These are phyloP conservation scores for Codiaeum variegatum DNA, from an alignment of 441 rosid genomes.

Conservation along the genomic window DNA sequence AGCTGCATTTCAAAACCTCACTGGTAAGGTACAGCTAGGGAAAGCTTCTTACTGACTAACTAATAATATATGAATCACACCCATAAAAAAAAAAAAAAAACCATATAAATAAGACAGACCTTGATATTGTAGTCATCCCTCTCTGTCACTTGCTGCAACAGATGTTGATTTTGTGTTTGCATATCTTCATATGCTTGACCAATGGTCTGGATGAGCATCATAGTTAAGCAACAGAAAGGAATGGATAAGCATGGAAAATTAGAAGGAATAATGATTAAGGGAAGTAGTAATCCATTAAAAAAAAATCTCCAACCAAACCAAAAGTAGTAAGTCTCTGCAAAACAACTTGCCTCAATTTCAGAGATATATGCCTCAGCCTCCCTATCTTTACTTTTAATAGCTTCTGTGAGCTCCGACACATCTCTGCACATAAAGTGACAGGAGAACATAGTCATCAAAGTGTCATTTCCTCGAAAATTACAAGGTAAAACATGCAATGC, in stretches of 20 bases:
- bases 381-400: slow-evolving; percentile 71
- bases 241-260: neutral
- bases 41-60: neutral
- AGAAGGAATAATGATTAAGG: neutral
- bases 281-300: slow-evolving; percentile 10
- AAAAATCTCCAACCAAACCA: slow-evolving; percentile 4
- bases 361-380: slow-evolving; percentile 90
- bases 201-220: slow-evolving; percentile 50
- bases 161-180: slow-evolving; percentile 91
- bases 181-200: slow-evolving; percentile 98
- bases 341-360: slow-evolving; percentile 75
- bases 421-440: slow-evolving; percentile 43
- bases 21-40: slow-evolving; percentile 1
- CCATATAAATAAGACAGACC: slow-evolving; percentile 36
- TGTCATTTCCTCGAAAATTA: neutral
- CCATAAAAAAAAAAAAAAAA: slow-evolving; percentile 7
- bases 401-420: slow-evolving; percentile 73
- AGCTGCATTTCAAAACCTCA: slow-evolving; percentile 48
- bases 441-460: neutral
- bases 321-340: neutral
- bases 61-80: neutral
- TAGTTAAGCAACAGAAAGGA: neutral
- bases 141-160: slow-evolving; percentile 82
- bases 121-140: slow-evolving; percentile 93
- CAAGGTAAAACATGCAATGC: neutral